Evolutionary conservation across 139 green algal genomes (phyloP), one percentile per base, ranked within the genome.

Genomic region (Tetradesmus lagerheimii): DNA sequence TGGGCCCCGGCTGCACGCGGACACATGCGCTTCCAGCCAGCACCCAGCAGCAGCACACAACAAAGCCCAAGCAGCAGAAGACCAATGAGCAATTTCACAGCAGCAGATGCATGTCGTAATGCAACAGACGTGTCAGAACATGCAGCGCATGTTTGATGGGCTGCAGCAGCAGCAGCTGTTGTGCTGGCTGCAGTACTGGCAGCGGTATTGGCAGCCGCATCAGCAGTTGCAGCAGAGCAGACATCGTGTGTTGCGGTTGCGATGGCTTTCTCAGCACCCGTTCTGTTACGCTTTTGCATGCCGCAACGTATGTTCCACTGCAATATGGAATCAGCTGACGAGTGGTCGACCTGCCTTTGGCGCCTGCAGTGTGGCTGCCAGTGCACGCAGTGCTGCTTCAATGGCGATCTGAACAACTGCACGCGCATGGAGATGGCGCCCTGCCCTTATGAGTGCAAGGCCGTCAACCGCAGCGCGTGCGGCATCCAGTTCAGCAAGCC

Each of bases 361-460:
- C 67, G 2, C 67, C 67, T 38, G 92, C 92, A 94, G 92, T 97
- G 95, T 86, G 95, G 95, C 45, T 97, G 95, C 91, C 76, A 92
- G 41, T 97, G 95, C 93, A 82, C 91, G 14, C n/a, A 76, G 31
- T 97, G 95, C 93, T 97, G 94, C 89, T 79, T 57, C 74, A n/a
- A 89, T 12, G 86, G 87, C 1, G 45, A 91, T 67, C 43, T 18
- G 18, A 77, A 43, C 80, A 88, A 88, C 64, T 91, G 88, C 80
- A 88, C 88, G 27, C 9, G 25, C 43, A 18, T 83, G 2, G 80
- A 50, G 14, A 64, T 35, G n/a, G 88, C 66, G 35, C 39, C 66
- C 2, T 92, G 92, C 45, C 81, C 81, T 1, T 82, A 92, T 31
- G 89, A 91, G 6, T 96, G 94, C 78, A 20, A 71, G 27, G 35